Percentiles rank a stretch among this genome's conserved stretches.
phyloP scores from a whole-genome alignment of 2,329 filamentous ascomycete genomes.

The Aciculosporium take region DNA sequence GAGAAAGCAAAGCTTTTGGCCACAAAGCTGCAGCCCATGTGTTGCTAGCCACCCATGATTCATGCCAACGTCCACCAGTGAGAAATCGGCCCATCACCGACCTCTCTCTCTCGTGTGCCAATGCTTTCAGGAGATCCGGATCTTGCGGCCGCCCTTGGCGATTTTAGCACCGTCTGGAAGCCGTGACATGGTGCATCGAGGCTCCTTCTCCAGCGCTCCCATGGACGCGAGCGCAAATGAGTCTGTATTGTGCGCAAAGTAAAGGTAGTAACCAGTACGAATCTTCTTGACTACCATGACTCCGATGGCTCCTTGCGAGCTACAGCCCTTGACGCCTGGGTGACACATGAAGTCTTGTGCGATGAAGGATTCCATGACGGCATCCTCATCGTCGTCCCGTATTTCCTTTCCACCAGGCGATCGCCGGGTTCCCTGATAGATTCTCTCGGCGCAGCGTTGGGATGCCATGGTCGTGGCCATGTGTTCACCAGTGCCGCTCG shows the following conservation, averaged over 20 bases:
- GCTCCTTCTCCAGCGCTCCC: constrained; percentile 60
- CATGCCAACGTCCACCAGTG: not conserved
- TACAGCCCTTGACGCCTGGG: constrained; percentile 66
- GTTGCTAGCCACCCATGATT: not conserved
- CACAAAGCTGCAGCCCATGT: not conserved
- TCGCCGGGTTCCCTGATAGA: constrained; percentile 58
- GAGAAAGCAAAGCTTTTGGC: not conserved
- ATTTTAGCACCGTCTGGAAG: constrained; percentile 39
- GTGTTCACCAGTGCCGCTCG: constrained; percentile 91
- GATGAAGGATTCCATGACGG: constrained; percentile 62
- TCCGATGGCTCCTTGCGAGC: constrained; percentile 77
- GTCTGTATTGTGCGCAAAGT: constrained; percentile 95
- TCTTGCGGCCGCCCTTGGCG: constrained; percentile 40
- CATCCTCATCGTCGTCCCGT: constrained; percentile 61
- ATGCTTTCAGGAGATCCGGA: constrained; percentile 17
- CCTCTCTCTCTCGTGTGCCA: not conserved
- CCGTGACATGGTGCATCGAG: constrained; percentile 80
- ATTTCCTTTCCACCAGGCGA: constrained; percentile 46
- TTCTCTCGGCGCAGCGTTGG: constrained; percentile 67
- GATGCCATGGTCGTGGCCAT: constrained; percentile 95
- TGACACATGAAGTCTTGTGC: constrained; percentile 85
- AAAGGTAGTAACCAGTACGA: constrained; percentile 60
- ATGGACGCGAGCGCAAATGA: constrained; percentile 77
- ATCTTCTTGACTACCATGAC: constrained; percentile 83
- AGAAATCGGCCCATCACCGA: not conserved